phyloP scores from a whole-genome alignment of 371 early-diverging fungal species.

The Dichotomocladium elegans region DNA sequence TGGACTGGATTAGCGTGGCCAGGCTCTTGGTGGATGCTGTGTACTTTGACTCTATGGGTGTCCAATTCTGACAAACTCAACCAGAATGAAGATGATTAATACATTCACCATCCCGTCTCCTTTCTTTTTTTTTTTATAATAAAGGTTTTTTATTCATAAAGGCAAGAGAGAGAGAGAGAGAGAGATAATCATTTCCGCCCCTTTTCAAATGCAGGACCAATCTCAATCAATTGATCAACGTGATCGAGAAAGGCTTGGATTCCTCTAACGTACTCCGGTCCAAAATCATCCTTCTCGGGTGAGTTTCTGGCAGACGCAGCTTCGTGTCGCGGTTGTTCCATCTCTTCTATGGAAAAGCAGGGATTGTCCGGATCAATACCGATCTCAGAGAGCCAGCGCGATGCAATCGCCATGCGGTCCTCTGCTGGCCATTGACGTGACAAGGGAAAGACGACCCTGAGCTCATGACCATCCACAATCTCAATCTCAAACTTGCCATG shows the following conservation, averaged over 20 bases:
- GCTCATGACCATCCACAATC: slow-evolving; percentile 3
- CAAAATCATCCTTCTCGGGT: slow-evolving; percentile 14
- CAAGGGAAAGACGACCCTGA: slow-evolving; percentile 10
- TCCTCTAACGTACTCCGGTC: slow-evolving; percentile 43
- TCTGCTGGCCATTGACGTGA: slow-evolving; percentile 2
- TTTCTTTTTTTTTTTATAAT: too few species aligned
- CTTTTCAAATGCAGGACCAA: slow-evolving; percentile 22
- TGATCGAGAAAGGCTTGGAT: slow-evolving; percentile 41
- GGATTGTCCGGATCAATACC: slow-evolving; percentile 23
- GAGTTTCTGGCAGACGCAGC: background rate
- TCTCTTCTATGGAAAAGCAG: slow-evolving; percentile 13
- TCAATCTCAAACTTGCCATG: slow-evolving; percentile 1
- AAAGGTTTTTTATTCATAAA: background rate
- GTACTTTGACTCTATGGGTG: too few species aligned
- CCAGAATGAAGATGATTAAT: too few species aligned
- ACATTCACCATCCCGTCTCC: too few species aligned
- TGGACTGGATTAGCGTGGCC: too few species aligned
- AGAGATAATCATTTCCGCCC: too few species aligned
- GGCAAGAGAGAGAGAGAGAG: background rate
- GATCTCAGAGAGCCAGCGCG: slow-evolving; percentile 14
- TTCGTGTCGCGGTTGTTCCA: background rate
- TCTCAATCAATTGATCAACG: slow-evolving; percentile 41
- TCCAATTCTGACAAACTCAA: too few species aligned
- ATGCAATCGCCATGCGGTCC: slow-evolving; percentile 2
- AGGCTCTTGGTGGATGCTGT: too few species aligned